These are phyloP conservation scores for Yarrowia hollandica DNA, from an alignment of 805 yeast species.

Conservation along the genomic window DNA sequence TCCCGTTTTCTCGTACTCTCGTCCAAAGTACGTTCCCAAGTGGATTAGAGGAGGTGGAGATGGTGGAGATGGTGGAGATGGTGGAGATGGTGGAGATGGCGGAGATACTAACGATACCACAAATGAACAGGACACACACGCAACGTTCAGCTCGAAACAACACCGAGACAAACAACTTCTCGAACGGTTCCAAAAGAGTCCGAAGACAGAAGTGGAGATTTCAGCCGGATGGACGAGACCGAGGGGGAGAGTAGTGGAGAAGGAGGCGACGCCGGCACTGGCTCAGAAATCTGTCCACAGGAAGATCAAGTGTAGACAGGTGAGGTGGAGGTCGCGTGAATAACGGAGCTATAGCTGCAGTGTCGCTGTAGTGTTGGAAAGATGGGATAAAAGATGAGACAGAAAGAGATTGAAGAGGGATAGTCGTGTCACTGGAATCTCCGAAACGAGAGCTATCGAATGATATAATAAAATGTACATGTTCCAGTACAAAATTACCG, in stretches of 20 bases:
- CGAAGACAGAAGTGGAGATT: neutral
- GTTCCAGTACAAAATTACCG: too few species aligned
- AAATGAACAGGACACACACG: neutral
- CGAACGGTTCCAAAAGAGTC: neutral
- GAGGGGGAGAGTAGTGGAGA: neutral
- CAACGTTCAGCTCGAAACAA: neutral
- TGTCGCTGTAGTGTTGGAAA: too few species aligned
- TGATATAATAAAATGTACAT: too few species aligned
- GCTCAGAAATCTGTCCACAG: too few species aligned
- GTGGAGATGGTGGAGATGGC: too few species aligned
- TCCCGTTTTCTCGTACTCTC: neutral
- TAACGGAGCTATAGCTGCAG: neutral
- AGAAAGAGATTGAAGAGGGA: too few species aligned
- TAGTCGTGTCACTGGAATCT: too few species aligned
- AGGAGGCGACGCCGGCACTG: neutral
- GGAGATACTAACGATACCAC: neutral
- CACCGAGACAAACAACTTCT: neutral
- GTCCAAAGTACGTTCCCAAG: slow-evolving; percentile 10
- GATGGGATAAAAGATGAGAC: too few species aligned
- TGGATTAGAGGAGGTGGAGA: neutral
- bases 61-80: too few species aligned
- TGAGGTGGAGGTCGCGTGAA: neutral
- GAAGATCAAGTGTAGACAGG: neutral
- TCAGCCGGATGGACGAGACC: neutral
- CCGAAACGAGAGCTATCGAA: too few species aligned